Evolutionary conservation across 225 moss, liverwort and hornwort species (phyloP).

Genomic region (Sphagnum tenellum): DNA sequence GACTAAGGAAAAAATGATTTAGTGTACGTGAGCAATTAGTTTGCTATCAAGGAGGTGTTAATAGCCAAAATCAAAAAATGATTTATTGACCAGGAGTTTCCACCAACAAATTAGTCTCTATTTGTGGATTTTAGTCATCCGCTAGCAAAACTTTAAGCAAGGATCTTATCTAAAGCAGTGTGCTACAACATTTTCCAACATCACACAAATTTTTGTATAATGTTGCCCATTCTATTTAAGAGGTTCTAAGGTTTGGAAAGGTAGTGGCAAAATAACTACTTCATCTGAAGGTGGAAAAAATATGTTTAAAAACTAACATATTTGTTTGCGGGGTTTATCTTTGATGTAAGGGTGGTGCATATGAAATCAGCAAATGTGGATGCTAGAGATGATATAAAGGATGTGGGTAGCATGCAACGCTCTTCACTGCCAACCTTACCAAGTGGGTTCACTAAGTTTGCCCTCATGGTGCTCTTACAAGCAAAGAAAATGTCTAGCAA

Average conservation of each 20-base stretch:
- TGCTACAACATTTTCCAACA: too few species aligned
- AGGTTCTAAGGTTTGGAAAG: too few species aligned
- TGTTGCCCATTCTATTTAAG: too few species aligned
- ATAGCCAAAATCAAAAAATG: constrained; percentile 76
- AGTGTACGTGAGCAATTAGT: constrained; percentile 90
- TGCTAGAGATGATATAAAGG: constrained; percentile 53
- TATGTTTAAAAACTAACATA: too few species aligned
- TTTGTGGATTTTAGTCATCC: constrained; percentile 82
- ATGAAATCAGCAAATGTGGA: constrained; percentile 26
- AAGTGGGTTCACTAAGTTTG: constrained; percentile 78
- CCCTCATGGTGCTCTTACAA: constrained; percentile 69
- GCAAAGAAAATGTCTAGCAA: constrained; percentile 57
- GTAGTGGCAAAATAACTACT: too few species aligned
- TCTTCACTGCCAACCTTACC: constrained; percentile 52
- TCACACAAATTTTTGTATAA: too few species aligned
- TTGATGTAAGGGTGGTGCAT: constrained; percentile 26
- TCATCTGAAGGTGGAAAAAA: too few species aligned
- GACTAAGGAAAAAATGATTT: constrained; percentile 82
- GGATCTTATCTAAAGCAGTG: neutral
- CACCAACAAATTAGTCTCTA: constrained; percentile 73
- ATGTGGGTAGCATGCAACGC: constrained; percentile 58
- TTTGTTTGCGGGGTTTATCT: too few species aligned
- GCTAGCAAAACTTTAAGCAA: constrained; percentile 80
- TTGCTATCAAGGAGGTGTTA: constrained; percentile 93
- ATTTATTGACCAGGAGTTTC: constrained; percentile 98